Conservation (phyloP, 2,329 filamentous ascomycete species). For the Cryphonectria naterciae region DNA sequence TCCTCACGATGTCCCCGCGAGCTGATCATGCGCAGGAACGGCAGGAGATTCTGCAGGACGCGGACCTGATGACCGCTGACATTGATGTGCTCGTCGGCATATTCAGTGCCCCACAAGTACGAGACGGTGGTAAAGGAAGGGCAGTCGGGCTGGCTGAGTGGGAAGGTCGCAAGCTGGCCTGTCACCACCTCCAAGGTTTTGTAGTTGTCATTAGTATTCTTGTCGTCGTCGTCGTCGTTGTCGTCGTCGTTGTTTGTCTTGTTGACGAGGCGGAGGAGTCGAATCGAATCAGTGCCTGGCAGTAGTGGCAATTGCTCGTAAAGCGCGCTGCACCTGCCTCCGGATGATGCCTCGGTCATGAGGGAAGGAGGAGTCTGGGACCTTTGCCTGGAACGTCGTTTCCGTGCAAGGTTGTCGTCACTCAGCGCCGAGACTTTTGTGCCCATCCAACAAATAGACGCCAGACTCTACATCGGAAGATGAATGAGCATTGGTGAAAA, state of each 20-base stretch:
- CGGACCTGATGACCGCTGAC: neutral
- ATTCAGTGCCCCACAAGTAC: conserved; percentile 19
- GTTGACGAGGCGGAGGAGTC: conserved; percentile 14
- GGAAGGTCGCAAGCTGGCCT: conserved; percentile 19
- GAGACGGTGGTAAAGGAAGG: conserved; percentile 20
- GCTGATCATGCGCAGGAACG: conserved; percentile 23
- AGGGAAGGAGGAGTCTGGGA: neutral
- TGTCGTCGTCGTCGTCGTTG: neutral
- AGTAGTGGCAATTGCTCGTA: conserved; percentile 6
- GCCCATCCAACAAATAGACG: too few species aligned
- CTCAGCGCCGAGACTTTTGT: neutral
- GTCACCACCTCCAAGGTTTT: conserved; percentile 2
- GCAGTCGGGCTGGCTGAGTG: conserved; percentile 10
- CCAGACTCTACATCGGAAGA: too few species aligned
- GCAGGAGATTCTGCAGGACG: conserved; percentile 14
- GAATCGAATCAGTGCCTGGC: conserved; percentile 5
- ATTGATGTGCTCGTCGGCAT: conserved; percentile 1
- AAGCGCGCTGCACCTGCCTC: neutral
- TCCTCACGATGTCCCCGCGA: neutral
- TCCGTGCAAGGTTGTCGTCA: neutral
- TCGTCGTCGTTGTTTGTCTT: neutral
- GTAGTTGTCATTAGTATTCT: neutral
- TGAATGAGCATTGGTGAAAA: too few species aligned
- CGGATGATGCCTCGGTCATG: neutral
- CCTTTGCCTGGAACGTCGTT: neutral